A percentile compares a stretch with the other conserved stretches of the same genome.
phyloP scores from a whole-genome alignment of 352 stramenopile species.

The Pythium periplocum region DNA sequence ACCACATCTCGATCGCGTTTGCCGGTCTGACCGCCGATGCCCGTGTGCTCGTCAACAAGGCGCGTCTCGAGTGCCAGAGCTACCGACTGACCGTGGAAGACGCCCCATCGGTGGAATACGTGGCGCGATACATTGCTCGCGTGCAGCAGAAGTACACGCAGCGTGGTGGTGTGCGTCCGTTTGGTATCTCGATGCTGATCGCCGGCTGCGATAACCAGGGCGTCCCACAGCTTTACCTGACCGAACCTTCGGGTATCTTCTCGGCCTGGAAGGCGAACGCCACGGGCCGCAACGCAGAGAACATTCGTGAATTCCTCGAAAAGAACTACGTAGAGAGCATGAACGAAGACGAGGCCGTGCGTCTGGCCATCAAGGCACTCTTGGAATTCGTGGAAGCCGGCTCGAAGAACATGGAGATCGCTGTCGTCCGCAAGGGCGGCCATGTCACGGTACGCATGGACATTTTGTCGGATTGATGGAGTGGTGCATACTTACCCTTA shows the following conservation, averaged over 20 bases:
- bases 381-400: slow-evolving; percentile 98
- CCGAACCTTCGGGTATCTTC: slow-evolving; percentile 97
- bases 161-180: slow-evolving; percentile 96
- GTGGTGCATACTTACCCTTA: not conserved
- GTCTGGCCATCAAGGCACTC: slow-evolving; percentile 93
- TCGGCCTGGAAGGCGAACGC: slow-evolving; percentile 98
- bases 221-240: slow-evolving; percentile 96
- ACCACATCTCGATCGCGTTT: slow-evolving; percentile 98
- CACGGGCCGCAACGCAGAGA: slow-evolving; percentile 96
- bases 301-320: slow-evolving; percentile 98
- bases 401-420: slow-evolving; percentile 99
- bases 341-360: slow-evolving; percentile 88
- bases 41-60: slow-evolving; percentile 97
- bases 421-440: slow-evolving; percentile 82
- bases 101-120: slow-evolving; percentile 94
- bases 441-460: slow-evolving; percentile 48
- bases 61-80: slow-evolving; percentile 96
- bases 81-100: slow-evolving; percentile 97
- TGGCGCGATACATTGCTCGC: slow-evolving; percentile 95
- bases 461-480: not conserved
- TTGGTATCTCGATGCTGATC: slow-evolving; percentile 98
- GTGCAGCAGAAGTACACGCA: slow-evolving; percentile 99
- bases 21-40: slow-evolving; percentile 97
- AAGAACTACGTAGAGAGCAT: slow-evolving; percentile 96
- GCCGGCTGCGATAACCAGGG: slow-evolving; percentile 91